phyloP scores from a whole-genome alignment of 1,284 basidiomycete genomes.

The Malassezia yamatoensis region DNA sequence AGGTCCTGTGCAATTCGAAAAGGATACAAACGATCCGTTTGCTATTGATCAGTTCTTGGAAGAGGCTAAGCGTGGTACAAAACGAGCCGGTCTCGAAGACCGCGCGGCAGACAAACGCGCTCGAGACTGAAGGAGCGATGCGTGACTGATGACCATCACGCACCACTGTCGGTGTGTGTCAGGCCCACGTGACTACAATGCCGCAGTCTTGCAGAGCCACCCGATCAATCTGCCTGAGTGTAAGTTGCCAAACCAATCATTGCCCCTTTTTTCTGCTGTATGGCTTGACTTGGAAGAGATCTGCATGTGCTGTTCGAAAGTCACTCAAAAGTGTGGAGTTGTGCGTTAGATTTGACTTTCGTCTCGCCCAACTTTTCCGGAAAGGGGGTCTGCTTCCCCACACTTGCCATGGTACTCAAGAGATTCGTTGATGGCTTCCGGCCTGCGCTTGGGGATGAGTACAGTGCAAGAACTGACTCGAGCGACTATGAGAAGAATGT shows the following conservation, averaged over 20 bases:
- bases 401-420: not conserved
- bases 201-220: too few species aligned
- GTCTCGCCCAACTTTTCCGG: too few species aligned
- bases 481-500: not conserved
- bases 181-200: too few species aligned
- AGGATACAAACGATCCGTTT: constrained; percentile 92
- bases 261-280: too few species aligned
- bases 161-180: too few species aligned
- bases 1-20: constrained; percentile 98
- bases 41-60: constrained; percentile 94
- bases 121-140: not conserved
- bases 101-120: constrained; percentile 1
- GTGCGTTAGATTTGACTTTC: too few species aligned
- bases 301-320: too few species aligned
- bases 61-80: constrained; percentile 85
- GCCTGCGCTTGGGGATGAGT: not conserved
- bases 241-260: too few species aligned
- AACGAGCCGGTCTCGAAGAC: constrained; percentile 48
- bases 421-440: constrained; percentile 8
- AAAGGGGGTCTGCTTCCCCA: not conserved
- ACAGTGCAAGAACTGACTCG: not conserved
- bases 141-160: too few species aligned
- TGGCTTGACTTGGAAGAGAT: too few species aligned
- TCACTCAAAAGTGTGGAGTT: too few species aligned
- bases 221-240: too few species aligned